phyloP scores from a whole-genome alignment of 2,329 filamentous ascomycete genomes.

The Lecanoromycetidae sp. region DNA sequence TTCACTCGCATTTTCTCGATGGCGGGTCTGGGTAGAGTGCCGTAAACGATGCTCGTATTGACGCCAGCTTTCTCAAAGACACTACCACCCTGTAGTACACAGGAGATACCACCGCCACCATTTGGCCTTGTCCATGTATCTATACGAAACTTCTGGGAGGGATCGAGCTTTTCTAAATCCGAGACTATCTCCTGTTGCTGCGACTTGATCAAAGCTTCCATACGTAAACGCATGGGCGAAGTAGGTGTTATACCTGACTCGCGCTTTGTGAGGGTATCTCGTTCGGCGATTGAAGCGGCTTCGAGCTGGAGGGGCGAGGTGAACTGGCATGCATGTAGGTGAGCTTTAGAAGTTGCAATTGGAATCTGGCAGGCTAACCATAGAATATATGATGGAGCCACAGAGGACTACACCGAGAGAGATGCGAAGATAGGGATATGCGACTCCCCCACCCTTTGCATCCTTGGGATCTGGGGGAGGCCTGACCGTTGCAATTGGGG shows the following conservation, averaged over 20 bases:
- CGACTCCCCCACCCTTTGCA: conserved; percentile 27
- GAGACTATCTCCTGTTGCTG: conserved; percentile 81
- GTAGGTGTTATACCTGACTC: conserved; percentile 60
- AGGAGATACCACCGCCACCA: conserved; percentile 86
- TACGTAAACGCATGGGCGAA: conserved; percentile 92
- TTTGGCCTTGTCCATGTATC: conserved; percentile 82
- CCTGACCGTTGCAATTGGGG: neutral
- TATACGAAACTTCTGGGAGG: conserved; percentile 55
- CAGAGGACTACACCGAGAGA: conserved; percentile 39
- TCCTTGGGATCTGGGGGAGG: neutral
- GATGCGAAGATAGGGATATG: conserved; percentile 36
- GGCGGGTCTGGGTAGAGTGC: conserved; percentile 70
- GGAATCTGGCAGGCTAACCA: conserved; percentile 26
- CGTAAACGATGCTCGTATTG: conserved; percentile 90
- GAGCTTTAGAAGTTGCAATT: conserved; percentile 11
- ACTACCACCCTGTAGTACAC: conserved; percentile 88
- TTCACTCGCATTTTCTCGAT: conserved; percentile 90
- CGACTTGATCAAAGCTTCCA: conserved; percentile 92
- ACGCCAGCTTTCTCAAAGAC: conserved; percentile 97
- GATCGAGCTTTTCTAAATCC: conserved; percentile 73
- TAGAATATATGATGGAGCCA: conserved; percentile 38
- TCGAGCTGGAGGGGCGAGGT: conserved; percentile 36
- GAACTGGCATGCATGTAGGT: conserved; percentile 22
- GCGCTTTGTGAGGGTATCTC: conserved; percentile 69
- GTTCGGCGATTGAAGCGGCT: conserved; percentile 63